These are phyloP conservation scores for Candolleomyces eurysporus DNA, from an alignment of 768 basidiomycete species.

Conservation along the genomic window DNA sequence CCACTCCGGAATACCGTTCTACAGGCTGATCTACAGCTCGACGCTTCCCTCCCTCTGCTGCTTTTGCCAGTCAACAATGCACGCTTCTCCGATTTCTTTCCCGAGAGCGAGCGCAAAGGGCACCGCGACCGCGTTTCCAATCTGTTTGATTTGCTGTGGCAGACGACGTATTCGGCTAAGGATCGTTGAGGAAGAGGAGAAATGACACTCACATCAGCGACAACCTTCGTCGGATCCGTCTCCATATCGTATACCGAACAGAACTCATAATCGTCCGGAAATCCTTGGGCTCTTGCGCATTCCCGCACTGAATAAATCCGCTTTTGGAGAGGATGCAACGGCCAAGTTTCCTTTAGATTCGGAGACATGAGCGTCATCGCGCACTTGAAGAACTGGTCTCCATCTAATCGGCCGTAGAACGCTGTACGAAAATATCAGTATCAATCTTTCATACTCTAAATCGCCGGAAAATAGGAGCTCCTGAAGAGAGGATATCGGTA, in stretches of 20 bases:
- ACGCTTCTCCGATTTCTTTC: constrained; percentile 41
- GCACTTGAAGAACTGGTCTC: constrained; percentile 54
- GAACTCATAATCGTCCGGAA: constrained; percentile 71
- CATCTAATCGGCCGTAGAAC: constrained; percentile 57
- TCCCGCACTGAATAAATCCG: constrained; percentile 67
- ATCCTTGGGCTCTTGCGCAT: constrained; percentile 74
- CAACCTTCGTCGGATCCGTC: constrained; percentile 26
- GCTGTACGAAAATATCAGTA: constrained; percentile 25
- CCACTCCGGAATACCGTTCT: too few relatives aligned
- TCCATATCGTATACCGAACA: constrained; percentile 35
- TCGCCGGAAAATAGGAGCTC: background rate
- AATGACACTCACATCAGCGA: constrained; percentile 50
- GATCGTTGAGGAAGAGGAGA: background rate
- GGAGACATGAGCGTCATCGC: constrained; percentile 59
- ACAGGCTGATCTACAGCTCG: constrained; percentile 23
- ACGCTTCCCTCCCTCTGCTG: constrained; percentile 47
- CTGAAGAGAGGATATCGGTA: constrained; percentile 6
- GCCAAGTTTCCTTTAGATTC: constrained; percentile 42
- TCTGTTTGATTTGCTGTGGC: constrained; percentile 67
- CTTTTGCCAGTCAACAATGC: constrained; percentile 42
- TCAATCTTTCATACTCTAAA: background rate
- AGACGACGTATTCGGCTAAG: background rate
- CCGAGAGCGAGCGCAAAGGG: constrained; percentile 67
- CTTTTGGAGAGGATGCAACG: constrained; percentile 65
- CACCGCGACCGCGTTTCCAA: constrained; percentile 79